Evolutionary conservation across 768 basidiomycete genomes (phyloP), one percentile per base, ranked within the genome.

Genomic region (Tremella yokohamensis): DNA sequence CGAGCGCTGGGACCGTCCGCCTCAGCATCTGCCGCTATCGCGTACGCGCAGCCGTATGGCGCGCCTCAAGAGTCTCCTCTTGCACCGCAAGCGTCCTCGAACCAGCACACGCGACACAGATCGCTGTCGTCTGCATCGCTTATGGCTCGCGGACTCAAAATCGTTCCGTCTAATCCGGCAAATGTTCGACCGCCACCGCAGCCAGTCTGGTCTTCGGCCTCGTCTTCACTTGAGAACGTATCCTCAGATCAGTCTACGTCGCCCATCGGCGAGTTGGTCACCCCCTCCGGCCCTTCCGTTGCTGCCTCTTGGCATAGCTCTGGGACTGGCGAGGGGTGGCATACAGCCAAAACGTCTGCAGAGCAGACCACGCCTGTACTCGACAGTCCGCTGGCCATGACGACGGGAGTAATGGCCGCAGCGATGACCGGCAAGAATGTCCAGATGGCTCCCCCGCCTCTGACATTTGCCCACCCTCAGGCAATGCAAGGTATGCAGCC

Each of bases 41-140:
- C 20, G 48, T 16, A 26, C 48, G n/a, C 48, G 7, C 48, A 49
- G 24, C 18, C 26, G 8, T 16, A 16, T 16, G 48, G 15, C 20
- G 15, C 48, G 8, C 42, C n/a, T 18, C 48, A 49, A 4, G 56
- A 62, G 19, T 40, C 34, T 29, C 54, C 26, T 40, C 57, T 38
- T 34, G 39, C 51, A 37, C 16, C 34, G 29, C 42, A 54, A 19
- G 4, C 13, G 15, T 20, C 48, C 15, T 49, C 48, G 15, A 34
- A 34, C 29, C 48, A 49, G 26, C 66, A 68, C 39, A 39, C 8
- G 9, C 57, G 66, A 22, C 40, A 54, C 22, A 39, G 67, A 24
- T 65, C 64, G 8, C 55, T 69, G 16, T 66, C 64, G 2, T 66
- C 64, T 24, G 58, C 64, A 20, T 65, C 64, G 1, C 63, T 65